Evolutionary conservation across 179 eudicot genomes (phyloP), one percentile per base, ranked within the genome.

Genomic region (Silene noctiflora): DNA sequence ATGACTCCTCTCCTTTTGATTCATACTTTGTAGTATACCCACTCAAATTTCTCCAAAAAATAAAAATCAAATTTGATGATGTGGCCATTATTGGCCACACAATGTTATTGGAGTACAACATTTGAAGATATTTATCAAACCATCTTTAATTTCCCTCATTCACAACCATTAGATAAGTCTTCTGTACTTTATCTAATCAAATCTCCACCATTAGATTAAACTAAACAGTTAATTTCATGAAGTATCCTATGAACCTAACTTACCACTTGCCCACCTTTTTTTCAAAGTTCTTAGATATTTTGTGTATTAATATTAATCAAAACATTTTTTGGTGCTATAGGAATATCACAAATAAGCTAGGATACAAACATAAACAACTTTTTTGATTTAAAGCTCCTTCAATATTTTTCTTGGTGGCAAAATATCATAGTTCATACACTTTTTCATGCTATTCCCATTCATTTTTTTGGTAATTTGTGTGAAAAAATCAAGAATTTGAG

Each of bases 1-100:
- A 81, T 81, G 71, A 51, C 31, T 58, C 51, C 48, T 74, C 35
- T 61, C 81, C 64, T 77, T 81, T 81, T 77, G 78, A 81, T 81
- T 77, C 55, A 39, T 68, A 35, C 42, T 35, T 35, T 35, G 42
- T 35, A n/a, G 14, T 68, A 68, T 29, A n/a, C 63, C 77, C 69
- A 21, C 63, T 48, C 27, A 42, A 24, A 25, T 4, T 46, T 7
- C 21, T 56, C 13, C 20, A 10, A 53, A 46, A 31, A 53, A 44
- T 39, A 48, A 27, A 20, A 5, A 75, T n/a, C 53, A 9, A 42
- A 14, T 58, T 75, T 75, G 62, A 17, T 61, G 75, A 69, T 75
- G 75, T 77, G 79, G 79, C 79, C 62, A 77, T 77, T 77, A 42
- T 35, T 9, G 25, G 76, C 80, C 76, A 64, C 17, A 63, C 76